A percentile compares a stretch with the other conserved stretches of the same genome.
Evolutionary conservation across 2,329 filamentous ascomycete species (phyloP).

Genomic region (Didymella pinodella): DNA sequence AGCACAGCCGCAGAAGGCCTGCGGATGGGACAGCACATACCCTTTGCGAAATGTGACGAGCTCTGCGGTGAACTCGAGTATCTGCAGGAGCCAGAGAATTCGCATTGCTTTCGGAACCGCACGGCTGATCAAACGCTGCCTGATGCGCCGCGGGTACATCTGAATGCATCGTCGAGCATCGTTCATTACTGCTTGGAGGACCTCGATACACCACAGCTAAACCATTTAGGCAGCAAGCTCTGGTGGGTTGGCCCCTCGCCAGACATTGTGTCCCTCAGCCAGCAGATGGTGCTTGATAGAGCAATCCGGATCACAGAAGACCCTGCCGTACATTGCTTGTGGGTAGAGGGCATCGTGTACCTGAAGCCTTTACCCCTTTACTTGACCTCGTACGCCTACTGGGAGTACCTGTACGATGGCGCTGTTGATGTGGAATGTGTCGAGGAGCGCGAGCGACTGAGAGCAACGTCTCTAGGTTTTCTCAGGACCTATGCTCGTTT

Average conservation of each 20-base stretch:
- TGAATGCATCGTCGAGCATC: neutral
- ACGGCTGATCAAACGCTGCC: neutral
- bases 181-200: neutral
- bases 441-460: conserved; percentile 3
- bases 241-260: neutral
- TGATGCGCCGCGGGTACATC: neutral
- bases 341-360: conserved; percentile 16
- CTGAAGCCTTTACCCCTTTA: conserved; percentile 6
- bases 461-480: conserved; percentile 2
- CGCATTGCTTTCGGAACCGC: conserved; percentile 19
- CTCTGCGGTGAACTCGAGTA: conserved; percentile 28
- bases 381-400: conserved; percentile 31
- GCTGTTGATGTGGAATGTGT: neutral
- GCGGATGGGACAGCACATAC: conserved; percentile 10
- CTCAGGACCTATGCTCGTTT: neutral
- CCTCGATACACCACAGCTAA: conserved; percentile 1
- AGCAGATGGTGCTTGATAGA: conserved; percentile 29
- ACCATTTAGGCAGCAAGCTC: conserved; percentile 4
- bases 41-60: conserved; percentile 21
- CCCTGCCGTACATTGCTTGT: conserved; percentile 30
- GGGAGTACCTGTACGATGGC: conserved; percentile 32
- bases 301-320: conserved; percentile 30
- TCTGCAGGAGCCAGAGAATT: conserved; percentile 16
- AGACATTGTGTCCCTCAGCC: conserved; percentile 23
- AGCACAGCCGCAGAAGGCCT: conserved; percentile 15